phyloP scores from a whole-genome alignment of 2,329 filamentous ascomycete genomes.

The Hypoxylon sp. region DNA sequence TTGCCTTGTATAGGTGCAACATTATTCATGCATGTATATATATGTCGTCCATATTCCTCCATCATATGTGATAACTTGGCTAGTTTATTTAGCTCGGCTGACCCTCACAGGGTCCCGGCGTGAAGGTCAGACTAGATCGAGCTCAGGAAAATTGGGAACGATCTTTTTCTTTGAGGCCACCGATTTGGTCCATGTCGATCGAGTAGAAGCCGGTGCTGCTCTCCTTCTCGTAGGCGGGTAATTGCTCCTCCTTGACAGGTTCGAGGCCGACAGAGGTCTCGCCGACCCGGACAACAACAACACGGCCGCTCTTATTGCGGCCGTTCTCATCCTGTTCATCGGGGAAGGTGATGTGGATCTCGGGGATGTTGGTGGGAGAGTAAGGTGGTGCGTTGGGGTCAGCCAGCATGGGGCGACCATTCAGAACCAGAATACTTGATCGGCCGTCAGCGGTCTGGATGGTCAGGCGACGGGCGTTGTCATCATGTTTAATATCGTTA shows the following conservation, averaged over 20 bases:
- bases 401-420: constrained; percentile 78
- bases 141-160: constrained; percentile 53
- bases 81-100: constrained; percentile 32
- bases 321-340: constrained; percentile 91
- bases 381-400: constrained; percentile 81
- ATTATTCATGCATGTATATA: constrained; percentile 45
- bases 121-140: constrained; percentile 19
- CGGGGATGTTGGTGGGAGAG: constrained; percentile 85
- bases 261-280: constrained; percentile 90
- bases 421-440: constrained; percentile 81
- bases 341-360: constrained; percentile 98
- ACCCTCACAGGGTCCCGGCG: constrained; percentile 18
- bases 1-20: constrained; percentile 44
- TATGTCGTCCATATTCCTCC: constrained; percentile 43
- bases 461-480: constrained; percentile 67
- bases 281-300: constrained; percentile 91
- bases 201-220: constrained; percentile 86
- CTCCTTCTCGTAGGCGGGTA: constrained; percentile 91
- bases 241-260: constrained; percentile 81
- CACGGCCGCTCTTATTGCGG: constrained; percentile 83
- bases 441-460: constrained; percentile 69
- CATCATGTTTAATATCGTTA: constrained; percentile 68
- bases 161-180: constrained; percentile 93
- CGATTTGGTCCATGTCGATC: constrained; percentile 93
- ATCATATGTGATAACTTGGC: constrained; percentile 34